A percentile compares a stretch with the other conserved stretches of the same genome.
phyloP scores from a whole-genome alignment of 1,139 yeast genomes.

The Entelexis paramagnoliae region DNA sequence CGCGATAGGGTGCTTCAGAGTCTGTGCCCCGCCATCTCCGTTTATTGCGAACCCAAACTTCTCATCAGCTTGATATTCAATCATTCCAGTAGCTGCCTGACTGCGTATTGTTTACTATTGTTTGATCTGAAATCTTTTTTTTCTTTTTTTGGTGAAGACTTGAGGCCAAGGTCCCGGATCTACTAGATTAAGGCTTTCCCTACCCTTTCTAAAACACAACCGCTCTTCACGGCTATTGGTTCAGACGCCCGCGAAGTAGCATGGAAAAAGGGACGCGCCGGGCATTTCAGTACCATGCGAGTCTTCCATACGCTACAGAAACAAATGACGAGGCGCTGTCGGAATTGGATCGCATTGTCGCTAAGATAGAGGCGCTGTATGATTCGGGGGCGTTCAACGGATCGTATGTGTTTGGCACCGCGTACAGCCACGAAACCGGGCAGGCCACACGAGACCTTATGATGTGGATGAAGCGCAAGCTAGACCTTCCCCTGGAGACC shows the following conservation, averaged over 20 bases:
- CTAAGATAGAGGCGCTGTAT: constrained; percentile 52
- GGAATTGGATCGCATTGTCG: constrained; percentile 67
- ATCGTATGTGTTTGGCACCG: constrained; percentile 53
- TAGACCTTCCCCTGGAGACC: constrained; percentile 62
- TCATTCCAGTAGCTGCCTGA: too few relatives aligned
- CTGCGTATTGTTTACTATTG: too few relatives aligned
- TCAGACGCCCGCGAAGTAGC: neutral
- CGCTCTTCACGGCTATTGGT: neutral
- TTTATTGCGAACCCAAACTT: too few relatives aligned
- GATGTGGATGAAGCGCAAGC: constrained; percentile 71
- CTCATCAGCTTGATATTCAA: too few relatives aligned
- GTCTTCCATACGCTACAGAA: constrained; percentile 72
- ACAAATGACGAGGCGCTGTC: constrained; percentile 57
- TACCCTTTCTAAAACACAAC: neutral
- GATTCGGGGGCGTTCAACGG: constrained; percentile 69
- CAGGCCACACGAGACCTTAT: constrained; percentile 86
- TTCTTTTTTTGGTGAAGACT: too few relatives aligned
- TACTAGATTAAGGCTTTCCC: too few relatives aligned
- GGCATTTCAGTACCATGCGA: constrained; percentile 43
- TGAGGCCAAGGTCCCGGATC: too few relatives aligned
- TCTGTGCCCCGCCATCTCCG: too few relatives aligned
- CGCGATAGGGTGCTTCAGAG: too few relatives aligned
- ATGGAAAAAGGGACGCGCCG: constrained; percentile 27
- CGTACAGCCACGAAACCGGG: constrained; percentile 62
- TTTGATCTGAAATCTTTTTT: too few relatives aligned